Conservation (phyloP, 805 yeast genomes). For the Wickerhamomyces alni region DNA sequence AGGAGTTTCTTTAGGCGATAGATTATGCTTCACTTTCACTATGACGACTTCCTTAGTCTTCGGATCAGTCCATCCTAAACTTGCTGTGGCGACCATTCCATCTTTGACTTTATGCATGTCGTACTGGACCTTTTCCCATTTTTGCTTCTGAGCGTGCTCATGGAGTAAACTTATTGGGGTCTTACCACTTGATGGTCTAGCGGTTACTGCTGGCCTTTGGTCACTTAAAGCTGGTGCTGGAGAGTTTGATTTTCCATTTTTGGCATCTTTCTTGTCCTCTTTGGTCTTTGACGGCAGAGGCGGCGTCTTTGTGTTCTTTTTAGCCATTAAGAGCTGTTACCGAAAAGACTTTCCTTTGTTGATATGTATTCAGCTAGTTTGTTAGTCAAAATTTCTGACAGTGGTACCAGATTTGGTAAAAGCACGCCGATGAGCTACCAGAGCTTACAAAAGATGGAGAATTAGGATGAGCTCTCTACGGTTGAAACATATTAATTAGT, state of each 20-base stretch:
- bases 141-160: constrained; percentile 80
- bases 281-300: neutral
- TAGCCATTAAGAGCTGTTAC: no score
- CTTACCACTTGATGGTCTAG: constrained; percentile 50
- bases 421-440: neutral
- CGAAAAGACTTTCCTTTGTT: no score
- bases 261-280: neutral
- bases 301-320: constrained; percentile 5
- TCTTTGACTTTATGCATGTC: constrained; percentile 51
- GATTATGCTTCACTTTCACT: constrained; percentile 45
- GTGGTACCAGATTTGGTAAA: neutral
- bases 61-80: constrained; percentile 69
- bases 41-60: constrained; percentile 64
- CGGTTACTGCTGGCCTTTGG: constrained; percentile 7
- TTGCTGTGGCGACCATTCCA: constrained; percentile 64
- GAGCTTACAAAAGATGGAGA: neutral
- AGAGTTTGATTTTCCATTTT: constrained; percentile 1
- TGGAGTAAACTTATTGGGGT: constrained; percentile 80
- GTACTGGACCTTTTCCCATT: constrained; percentile 84
- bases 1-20: constrained; percentile 69
- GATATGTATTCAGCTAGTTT: no score
- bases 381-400: no score
- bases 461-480: no score
- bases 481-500: no score
- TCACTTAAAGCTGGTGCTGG: constrained; percentile 10